A percentile compares a stretch with the other conserved stretches of the same genome.
These are phyloP conservation scores for Gautieria morchelliformis DNA, from an alignment of 768 basidiomycete genomes.

Conservation along the genomic window DNA sequence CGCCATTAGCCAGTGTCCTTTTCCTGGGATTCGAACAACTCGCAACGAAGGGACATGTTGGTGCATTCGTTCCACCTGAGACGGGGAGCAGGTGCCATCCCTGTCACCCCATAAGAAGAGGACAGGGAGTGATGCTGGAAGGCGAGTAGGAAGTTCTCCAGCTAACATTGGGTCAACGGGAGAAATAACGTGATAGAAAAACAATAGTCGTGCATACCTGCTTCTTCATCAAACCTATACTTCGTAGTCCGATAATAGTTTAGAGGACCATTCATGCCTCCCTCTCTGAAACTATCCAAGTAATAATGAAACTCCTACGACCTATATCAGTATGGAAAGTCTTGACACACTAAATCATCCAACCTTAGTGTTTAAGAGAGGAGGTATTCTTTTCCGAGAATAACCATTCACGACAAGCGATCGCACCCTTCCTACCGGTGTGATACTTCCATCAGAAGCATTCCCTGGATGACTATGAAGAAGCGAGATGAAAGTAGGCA, in stretches of 20 bases:
- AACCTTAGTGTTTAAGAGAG: background rate
- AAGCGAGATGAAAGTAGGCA: background rate
- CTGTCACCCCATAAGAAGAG: constrained; percentile 51
- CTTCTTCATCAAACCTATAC: constrained; percentile 58
- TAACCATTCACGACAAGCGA: background rate
- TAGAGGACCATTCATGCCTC: constrained; percentile 59
- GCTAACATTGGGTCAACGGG: constrained; percentile 22
- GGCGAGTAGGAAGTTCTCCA: constrained; percentile 32
- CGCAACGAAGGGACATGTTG: constrained; percentile 44
- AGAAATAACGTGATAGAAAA: background rate
- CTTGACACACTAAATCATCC: background rate
- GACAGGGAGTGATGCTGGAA: constrained; percentile 43
- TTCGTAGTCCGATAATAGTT: constrained; percentile 65
- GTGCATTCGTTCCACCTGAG: constrained; percentile 31
- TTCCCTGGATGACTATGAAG: background rate
- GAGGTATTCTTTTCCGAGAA: background rate
- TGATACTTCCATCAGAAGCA: background rate
- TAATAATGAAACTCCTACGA: constrained; percentile 52
- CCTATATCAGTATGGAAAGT: background rate
- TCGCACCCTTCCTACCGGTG: background rate
- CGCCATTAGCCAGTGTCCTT: constrained; percentile 63
- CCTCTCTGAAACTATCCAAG: constrained; percentile 32
- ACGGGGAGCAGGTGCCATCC: constrained; percentile 39
- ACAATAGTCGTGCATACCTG: background rate
- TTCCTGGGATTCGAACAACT: constrained; percentile 41